These are phyloP conservation scores for Aspergillus sp. DNA, from an alignment of 2,329 filamentous ascomycete genomes.

Conservation along the genomic window DNA sequence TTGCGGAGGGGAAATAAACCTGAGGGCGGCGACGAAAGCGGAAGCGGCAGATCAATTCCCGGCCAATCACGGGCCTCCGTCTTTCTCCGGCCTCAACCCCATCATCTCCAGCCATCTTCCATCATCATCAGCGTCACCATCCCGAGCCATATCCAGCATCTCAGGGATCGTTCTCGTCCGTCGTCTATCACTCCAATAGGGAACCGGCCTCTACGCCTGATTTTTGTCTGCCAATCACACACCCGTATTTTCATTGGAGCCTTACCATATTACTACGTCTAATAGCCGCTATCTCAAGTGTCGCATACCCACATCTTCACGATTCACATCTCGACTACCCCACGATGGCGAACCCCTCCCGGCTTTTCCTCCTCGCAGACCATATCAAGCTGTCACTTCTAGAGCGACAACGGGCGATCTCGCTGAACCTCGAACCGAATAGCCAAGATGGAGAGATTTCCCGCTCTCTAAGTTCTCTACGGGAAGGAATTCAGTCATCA, in stretches of 20 bases:
- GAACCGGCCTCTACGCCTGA: neutral
- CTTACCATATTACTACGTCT: neutral
- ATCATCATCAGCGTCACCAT: neutral
- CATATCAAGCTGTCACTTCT: conserved; percentile 94
- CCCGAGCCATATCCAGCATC: too few relatives aligned
- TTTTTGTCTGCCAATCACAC: neutral
- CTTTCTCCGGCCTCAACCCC: conserved; percentile 2
- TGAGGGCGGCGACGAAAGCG: neutral
- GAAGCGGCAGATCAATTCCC: conserved; percentile 9
- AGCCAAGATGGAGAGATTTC: conserved; percentile 84
- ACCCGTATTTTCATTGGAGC: neutral
- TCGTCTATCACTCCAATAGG: too few relatives aligned
- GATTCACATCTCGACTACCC: conserved; percentile 14
- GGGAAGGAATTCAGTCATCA: conserved; percentile 66
- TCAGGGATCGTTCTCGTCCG: too few relatives aligned
- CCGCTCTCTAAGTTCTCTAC: conserved; percentile 76
- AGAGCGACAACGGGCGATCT: conserved; percentile 79
- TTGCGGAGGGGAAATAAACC: too few relatives aligned
- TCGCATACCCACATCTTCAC: neutral
- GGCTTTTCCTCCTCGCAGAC: conserved; percentile 87
- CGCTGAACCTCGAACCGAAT: conserved; percentile 67
- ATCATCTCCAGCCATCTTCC: neutral
- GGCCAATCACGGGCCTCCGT: conserved; percentile 2
- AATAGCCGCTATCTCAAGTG: neutral
- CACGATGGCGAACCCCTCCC: conserved; percentile 50